Evolutionary conservation across 2,329 filamentous ascomycete species (phyloP), one percentile per base, ranked within the genome.

Genomic region (Meredithiella fracta): DNA sequence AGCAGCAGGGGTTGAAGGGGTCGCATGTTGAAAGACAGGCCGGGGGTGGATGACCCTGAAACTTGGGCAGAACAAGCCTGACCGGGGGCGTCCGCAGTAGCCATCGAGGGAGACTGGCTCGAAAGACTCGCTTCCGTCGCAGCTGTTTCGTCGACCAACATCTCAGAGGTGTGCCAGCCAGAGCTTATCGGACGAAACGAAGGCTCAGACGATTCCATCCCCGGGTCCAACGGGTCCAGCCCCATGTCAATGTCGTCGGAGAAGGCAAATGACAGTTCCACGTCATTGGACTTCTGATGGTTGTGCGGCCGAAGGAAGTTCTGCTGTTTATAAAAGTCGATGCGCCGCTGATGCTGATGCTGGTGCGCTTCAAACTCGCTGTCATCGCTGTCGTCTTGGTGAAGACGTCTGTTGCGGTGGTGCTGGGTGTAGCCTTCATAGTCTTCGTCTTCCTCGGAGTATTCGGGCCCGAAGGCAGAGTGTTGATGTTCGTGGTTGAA

Each of bases 171-270:
- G 37, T 58, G 57, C 49, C 37, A 42, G 8, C 49, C 50, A 25
- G 53, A 52, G 53, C 49, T 58, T 37, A 42, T 55, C 5, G 50
- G 57, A 49, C 50, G 57, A 52, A 58, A 55, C 29, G 57, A 58
- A 6, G 57, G 54, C 40, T 59, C 31, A 42, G 57, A 56, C 25
- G 50, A 47, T 38, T 57, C 55, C 55, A 57, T 57, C 17, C 42
- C 53, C 8, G n/a, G n/a, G 31, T n/a, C 47, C 47, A 51, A n/a
- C 15, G n/a, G n/a, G 31, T 52, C 50, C 1, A 52, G n/a, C 7
- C 34, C 50, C 50, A 52, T 52, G 34, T 51, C 54, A n/a, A 51
- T 49, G 17, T 54, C 57, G 17, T 59, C 57, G 17, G 57, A 56
- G n/a, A 59, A 53, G 9, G 51, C 53, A 44, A 59, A 59, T 40